Evolutionary conservation across 2,329 filamentous ascomycete genomes (phyloP), one percentile per base, ranked within the genome.

Genomic region (Colletotrichum karsti): DNA sequence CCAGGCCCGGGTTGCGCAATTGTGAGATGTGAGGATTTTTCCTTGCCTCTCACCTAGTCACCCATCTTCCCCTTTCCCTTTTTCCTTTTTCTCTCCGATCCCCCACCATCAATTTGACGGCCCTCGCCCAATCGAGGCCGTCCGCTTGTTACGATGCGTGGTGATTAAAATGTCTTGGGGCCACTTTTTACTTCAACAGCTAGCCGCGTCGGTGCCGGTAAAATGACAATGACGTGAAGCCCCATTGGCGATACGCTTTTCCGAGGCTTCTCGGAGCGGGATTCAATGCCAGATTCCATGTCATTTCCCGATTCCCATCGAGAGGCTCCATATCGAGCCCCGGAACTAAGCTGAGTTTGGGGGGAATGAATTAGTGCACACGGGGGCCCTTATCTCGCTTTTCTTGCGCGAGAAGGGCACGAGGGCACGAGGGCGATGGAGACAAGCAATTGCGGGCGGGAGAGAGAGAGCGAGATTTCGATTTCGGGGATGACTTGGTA

Each of bases 201-300:
- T n/a, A n/a, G n/a, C n/a, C 30, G 48, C 30, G 15, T 54, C 56
- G 56, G 56, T 59, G n/a, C n/a, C n/a, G n/a, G n/a, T n/a, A n/a
- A n/a, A 59, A 59, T 59, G 56, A 59, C 42, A 48, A 59, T 59
- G 56, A 59, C 56, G 44, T 59, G 42, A 59, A 50, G 56, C 56
- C 56, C 56, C 56, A 59, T 59, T 50, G 56, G 44, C 56, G 56
- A 59, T 28, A 50, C 37, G 28, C 30, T 28, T 39, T 48, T 59
- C 56, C 42, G 56, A 59, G 56, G 41, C 30, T 37, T 7, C 13
- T 58, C 41, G 55, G 55, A 37, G 55, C 26, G 26, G 41, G 30
- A 35, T 59, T 59, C 42, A 20, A 59, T 58, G 56, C 42, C 33
- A 59, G 42, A 59, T 50, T 59, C 48, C 48, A 51, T 33, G 48